phyloP scores from a whole-genome alignment of 805 yeast genomes.

The Lachancea meyersii region DNA sequence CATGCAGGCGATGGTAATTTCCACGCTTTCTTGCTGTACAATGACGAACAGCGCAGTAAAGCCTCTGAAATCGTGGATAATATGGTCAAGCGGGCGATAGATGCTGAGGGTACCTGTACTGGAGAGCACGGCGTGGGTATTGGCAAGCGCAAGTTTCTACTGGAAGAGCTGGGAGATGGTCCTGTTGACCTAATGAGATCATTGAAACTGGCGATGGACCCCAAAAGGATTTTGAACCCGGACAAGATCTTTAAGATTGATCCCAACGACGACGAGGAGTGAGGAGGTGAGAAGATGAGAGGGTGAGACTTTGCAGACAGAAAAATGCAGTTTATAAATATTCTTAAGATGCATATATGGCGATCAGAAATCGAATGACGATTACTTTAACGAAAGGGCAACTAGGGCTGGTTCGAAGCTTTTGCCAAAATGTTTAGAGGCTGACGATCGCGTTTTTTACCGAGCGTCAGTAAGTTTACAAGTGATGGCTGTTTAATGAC shows the following conservation, averaged over 20 bases:
- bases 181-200: constrained; percentile 69
- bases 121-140: constrained; percentile 87
- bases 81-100: constrained; percentile 61
- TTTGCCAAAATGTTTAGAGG: no score
- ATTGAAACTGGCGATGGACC: constrained; percentile 67
- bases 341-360: not conserved
- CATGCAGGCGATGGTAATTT: constrained; percentile 85
- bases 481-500: no score
- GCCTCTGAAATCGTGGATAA: constrained; percentile 48
- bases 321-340: no score
- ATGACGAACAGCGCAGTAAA: constrained; percentile 41
- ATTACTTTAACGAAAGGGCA: no score
- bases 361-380: not conserved
- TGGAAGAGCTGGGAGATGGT: constrained; percentile 59
- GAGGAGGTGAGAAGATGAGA: not conserved
- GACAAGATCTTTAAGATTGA: constrained; percentile 72
- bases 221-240: constrained; percentile 66
- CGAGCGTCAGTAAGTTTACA: no score
- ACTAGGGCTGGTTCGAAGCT: no score
- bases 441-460: no score
- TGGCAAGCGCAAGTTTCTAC: constrained; percentile 60
- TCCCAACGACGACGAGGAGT: constrained; percentile 35
- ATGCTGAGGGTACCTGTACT: constrained; percentile 74
- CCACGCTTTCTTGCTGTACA: constrained; percentile 60
- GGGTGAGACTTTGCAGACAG: not conserved